phyloP scores from a whole-genome alignment of 768 basidiomycete genomes.

The Gymnopilus junonius region DNA sequence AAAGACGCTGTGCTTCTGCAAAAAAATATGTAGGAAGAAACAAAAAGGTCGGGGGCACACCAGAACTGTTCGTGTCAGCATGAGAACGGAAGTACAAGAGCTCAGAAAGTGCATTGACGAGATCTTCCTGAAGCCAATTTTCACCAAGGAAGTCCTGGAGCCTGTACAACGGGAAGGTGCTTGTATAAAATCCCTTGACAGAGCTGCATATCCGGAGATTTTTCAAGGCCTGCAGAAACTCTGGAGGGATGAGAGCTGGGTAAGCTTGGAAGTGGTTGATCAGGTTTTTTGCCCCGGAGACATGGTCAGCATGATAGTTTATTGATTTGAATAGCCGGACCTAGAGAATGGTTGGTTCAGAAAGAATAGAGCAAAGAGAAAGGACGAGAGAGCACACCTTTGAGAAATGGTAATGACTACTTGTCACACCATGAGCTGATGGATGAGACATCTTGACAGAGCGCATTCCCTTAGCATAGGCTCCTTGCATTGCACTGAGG shows the following conservation, averaged over 20 bases:
- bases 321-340: not conserved
- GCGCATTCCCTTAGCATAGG: not conserved
- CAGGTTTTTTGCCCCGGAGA: not conserved
- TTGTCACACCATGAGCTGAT: not conserved
- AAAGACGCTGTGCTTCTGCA: not conserved
- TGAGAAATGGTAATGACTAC: not conserved
- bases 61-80: too few relatives aligned
- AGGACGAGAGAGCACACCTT: not conserved
- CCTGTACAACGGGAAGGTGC: not conserved
- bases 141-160: not conserved
- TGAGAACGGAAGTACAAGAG: not conserved
- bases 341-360: not conserved
- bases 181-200: not conserved
- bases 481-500: not conserved
- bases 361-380: too few relatives aligned
- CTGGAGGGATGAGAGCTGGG: not conserved
- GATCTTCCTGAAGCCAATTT: not conserved
- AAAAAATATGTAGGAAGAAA: not conserved
- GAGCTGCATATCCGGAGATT: not conserved
- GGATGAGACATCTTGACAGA: not conserved
- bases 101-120: not conserved
- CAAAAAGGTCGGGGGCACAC: not conserved
- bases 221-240: not conserved
- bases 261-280: not conserved
- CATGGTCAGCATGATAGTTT: not conserved